Base-by-base conservation (phyloP, 495 filamentous ascomycete species). In the Aspergillus incahuasiensis region DNA sequence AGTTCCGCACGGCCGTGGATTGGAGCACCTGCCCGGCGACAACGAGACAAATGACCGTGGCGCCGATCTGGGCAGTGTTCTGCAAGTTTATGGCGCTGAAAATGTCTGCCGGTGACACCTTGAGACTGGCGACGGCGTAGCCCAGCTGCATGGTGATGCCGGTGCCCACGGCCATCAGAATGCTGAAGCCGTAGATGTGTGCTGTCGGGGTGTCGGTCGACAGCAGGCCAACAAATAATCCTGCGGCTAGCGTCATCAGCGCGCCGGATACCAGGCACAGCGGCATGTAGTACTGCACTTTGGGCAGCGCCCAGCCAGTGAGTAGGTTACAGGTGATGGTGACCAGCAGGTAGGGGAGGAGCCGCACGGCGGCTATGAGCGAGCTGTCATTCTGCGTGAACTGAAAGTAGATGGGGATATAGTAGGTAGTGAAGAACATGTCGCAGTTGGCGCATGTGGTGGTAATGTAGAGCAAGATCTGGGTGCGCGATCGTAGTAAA, bases 331-430 rank as follows among this genome's bases (percentile, higher is more conserved):
- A 35, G n/a, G 40, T 24, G 18, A 86, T 75, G 43, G 78, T 61
- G 5, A 82, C 46, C 48, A 77, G 44, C 46, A 86, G 72, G 50
- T 79, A 84, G 2, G 86, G 84, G 3, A 88, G 73, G 2, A 86
- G 70, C 6, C 79, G 74, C 1, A 86, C 78, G 3, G 74, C 82
- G 1, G 82, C 68, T 41, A 68, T 56, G 12, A 84, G 63, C 6
- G 80, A 74, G 0, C 60, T 62, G 58, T 85, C 80, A 22, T 62
- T 66, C 18, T 68, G 69, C 0, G 74, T 74, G 62, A 86, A 86
- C 54, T 83, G 80, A 65, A 86, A 86, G 68, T 76, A 84, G 35
- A 85, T 62, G 0, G 83, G 84, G 49, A 72, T 64, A 48, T 79
- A 82, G 60, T 82, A 82, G 22, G 82, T 65, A 0, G 69, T 51